Base-by-base conservation (phyloP, 495 filamentous ascomycete genomes). In the Trichoderma virens region DNA sequence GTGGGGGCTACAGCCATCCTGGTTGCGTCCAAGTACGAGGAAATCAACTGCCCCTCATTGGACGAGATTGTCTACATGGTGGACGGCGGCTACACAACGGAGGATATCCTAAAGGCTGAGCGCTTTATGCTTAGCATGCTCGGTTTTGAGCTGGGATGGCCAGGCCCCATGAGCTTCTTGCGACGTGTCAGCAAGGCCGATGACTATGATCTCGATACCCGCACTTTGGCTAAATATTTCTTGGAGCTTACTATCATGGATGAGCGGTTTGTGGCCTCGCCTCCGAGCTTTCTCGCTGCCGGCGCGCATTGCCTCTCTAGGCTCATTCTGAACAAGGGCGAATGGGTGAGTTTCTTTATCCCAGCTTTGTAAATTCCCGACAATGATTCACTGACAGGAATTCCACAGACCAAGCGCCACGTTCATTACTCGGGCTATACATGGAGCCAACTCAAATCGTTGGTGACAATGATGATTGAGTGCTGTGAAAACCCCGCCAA, bases 61-160 rank as follows among this genome's bases (percentile, higher is more conserved):
- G 83, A 88, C 63, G 94, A 98, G 79, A 95, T 98, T 70, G 90
- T 97, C 63, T 98, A 91, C 81, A 98, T 98, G 94, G 94, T 98
- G 39, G 93, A 98, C 73, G 83, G 85, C 11, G 92, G 91, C 64
- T 98, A 97, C 73, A 86, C 82, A 11, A 80, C 84, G 11, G 93
- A 97, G 63, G 94, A 98, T 76, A 93, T 98, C 45, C 83, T 98
- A 64, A 97, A 98, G 81, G 94, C 95, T 0, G 94, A 98, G 76
- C 87, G 91, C 23, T 98, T 96, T 82, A 98, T 98, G 94, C 81
- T 98, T 41, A 93, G 82, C 73, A 95, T 97, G 87, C 82, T 98
- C 45, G 84, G 92, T 66, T 98, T 95, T 70, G 90, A 96, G 72
- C 85, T 98, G 28, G 95, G 94, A 32, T 98, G 90, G 89, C 94